Evolutionary conservation across 2,329 filamentous ascomycete genomes (phyloP), one percentile per base, ranked within the genome.

Genomic region (Calonectria pseudoreteaudii): DNA sequence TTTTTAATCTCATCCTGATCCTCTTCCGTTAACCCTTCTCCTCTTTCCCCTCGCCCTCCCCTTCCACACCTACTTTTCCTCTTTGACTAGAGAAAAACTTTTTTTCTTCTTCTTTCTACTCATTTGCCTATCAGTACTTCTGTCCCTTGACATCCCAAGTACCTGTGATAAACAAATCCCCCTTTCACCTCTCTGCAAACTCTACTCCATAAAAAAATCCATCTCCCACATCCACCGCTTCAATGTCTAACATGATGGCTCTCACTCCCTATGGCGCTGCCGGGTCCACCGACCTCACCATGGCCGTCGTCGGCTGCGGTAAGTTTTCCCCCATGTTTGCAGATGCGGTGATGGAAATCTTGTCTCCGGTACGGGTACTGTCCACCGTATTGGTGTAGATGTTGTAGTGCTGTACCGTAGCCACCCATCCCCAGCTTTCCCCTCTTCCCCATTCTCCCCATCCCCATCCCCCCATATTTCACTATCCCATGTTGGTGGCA

Each of bases 281-380:
- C 75, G 80, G 79, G 70, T 78, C 81, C 56, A 80, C 83, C 36
- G 87, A 88, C 78, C 89, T 95, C 77, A 96, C 94, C 77, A 89
- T 97, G 86, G 91, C 94, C 75, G 91, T 97, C 75, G 89, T 98
- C 72, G 95, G 95, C 80, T 97, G 94, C 84, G 95, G 94, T 94
- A 89, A 82, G 91, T 86, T 34, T 49, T 66, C 47, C 44, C 49
- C n/a, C 13, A 74, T 41, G 34, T 73, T 38, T 50, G 26, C 41
- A 30, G 68, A 68, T 41, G 68, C 58, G 68, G 62, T 67, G 50
- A 67, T 73, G 66, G 53, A 62, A 62, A 38, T 66, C 53, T 28
- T 56, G 50, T 66, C 58, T 69, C 31, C 34, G 66, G 67, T 62
- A 52, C 34, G 41, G 53, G 62, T 67, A 70, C 71, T 70, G 68